Evolutionary conservation across 164 flowering plant species (phyloP), one percentile per base, ranked within the genome.

Genomic region (Umbilicus rupestris): DNA sequence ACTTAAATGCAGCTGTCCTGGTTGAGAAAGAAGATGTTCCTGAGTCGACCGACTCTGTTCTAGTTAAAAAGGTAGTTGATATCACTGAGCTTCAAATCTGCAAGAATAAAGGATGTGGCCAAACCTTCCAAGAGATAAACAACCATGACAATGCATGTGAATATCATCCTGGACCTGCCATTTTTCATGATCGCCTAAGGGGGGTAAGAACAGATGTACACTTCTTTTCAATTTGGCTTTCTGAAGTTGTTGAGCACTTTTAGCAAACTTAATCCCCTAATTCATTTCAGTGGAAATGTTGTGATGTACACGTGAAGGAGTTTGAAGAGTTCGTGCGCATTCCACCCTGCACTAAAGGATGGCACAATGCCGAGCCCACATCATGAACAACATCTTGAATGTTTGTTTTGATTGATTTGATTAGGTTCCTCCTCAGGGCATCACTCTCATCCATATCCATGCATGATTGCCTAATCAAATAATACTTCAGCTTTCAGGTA

Each of bases 161-260:
- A 67, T 85, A 85, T 79, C 99, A 94, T 74, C 99, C 99, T 29
- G 99, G 97, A 1, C 97, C 97, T 62, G 87, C 99, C 8, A 74
- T 89, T 73, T 94, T 94, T 70, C 99, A 89, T 68, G 99, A 91
- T 70, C 76, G 99, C 39, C 65, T 81, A 79, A 83, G 81, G 83
- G 97, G 92, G 88, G 99, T 91, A 68, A 41, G 87, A 55, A 44
- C 49, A 9, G 39, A 17, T 59, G 66, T 41, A n/a, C 2, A 41
- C 30, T 63, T 15, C 45, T 30, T 0, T 28, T 42, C 7, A 9
- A 63, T 42, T 44, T 28, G 5, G 19, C 45, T 42, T 22, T 46
- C 60, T 19, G 20, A 66, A 30, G 5, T 65, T 31, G 24, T 42
- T 65, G 31, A 5, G 9, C 22, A 7, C 16, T 50, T 55, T 28